These are phyloP conservation scores for Russula brevipes DNA, from an alignment of 768 basidiomycete species.

Conservation along the genomic window DNA sequence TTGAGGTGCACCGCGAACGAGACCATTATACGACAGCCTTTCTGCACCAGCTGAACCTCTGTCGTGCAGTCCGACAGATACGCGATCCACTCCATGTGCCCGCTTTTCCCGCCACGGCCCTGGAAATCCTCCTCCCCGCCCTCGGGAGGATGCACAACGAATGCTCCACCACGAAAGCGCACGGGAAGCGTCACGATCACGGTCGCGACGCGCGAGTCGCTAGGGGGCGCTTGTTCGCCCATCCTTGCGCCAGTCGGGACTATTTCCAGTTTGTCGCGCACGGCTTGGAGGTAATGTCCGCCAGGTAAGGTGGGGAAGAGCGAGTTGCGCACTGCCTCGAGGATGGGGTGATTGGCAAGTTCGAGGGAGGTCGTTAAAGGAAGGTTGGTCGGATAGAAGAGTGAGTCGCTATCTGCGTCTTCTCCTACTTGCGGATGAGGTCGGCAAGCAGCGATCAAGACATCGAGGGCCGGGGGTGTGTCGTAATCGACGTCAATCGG, in stretches of 20 bases:
- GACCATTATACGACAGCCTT: conserved; percentile 63
- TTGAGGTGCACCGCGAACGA: conserved; percentile 68
- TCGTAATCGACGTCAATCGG: conserved; percentile 73
- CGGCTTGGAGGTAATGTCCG: conserved; percentile 64
- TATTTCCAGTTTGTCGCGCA: conserved; percentile 67
- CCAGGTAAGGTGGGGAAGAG: conserved; percentile 67
- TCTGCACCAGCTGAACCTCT: conserved; percentile 64
- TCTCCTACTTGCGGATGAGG: conserved; percentile 53
- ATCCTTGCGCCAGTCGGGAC: conserved; percentile 56
- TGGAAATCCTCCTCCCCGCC: conserved; percentile 58
- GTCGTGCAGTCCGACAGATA: conserved; percentile 71
- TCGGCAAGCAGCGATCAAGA: conserved; percentile 68
- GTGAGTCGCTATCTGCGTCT: conserved; percentile 53
- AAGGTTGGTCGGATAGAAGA: conserved; percentile 67
- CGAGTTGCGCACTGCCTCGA: conserved; percentile 65
- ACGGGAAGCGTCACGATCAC: conserved; percentile 70
- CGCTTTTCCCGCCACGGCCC: conserved; percentile 55
- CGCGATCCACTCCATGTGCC: conserved; percentile 74
- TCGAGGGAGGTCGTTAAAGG: conserved; percentile 74
- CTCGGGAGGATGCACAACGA: conserved; percentile 53
- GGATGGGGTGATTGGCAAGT: conserved; percentile 74
- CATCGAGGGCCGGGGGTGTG: conserved; percentile 71
- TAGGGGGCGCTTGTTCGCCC: conserved; percentile 49
- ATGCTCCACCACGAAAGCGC: conserved; percentile 62
- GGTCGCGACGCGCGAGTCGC: conserved; percentile 68